Evolutionary conservation across 257 asterid species (phyloP).

Genomic region (Salvia rosmarinus): DNA sequence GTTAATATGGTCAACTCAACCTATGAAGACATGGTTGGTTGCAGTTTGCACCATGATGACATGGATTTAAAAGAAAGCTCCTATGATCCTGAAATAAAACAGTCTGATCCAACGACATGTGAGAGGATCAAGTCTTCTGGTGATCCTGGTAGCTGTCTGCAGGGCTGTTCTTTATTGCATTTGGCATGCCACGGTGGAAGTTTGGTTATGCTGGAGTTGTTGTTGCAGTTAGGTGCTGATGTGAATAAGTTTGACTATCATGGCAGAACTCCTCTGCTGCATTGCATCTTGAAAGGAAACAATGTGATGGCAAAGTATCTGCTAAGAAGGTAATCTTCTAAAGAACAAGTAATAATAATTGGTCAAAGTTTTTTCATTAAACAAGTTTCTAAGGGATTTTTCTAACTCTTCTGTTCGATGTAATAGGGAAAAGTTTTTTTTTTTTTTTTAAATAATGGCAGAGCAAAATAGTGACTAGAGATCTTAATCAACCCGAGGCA

Average conservation of each 20-base stretch:
- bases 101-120: conserved; percentile 58
- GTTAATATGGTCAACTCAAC: conserved; percentile 62
- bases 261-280: conserved; percentile 89
- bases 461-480: not conserved
- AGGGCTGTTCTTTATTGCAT: conserved; percentile 84
- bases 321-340: conserved; percentile 72
- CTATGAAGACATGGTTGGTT: conserved; percentile 58
- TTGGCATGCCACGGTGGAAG: conserved; percentile 78
- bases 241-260: conserved; percentile 77
- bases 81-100: conserved; percentile 44
- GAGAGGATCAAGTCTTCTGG: conserved; percentile 44
- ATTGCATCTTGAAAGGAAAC: conserved; percentile 83
- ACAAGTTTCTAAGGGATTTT: too few species aligned
- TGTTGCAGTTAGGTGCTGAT: conserved; percentile 89
- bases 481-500: too few species aligned
- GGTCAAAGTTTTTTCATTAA: too few species aligned
- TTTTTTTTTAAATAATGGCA: too few species aligned
- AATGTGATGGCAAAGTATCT: conserved; percentile 75
- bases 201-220: conserved; percentile 83
- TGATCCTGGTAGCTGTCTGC: conserved; percentile 58
- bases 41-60: conserved; percentile 49
- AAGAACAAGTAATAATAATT: not conserved
- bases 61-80: conserved; percentile 40
- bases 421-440: too few species aligned
- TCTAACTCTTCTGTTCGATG: too few species aligned